Conservation (phyloP, 805 yeast genomes). For the Wickerhamiella brachini region DNA sequence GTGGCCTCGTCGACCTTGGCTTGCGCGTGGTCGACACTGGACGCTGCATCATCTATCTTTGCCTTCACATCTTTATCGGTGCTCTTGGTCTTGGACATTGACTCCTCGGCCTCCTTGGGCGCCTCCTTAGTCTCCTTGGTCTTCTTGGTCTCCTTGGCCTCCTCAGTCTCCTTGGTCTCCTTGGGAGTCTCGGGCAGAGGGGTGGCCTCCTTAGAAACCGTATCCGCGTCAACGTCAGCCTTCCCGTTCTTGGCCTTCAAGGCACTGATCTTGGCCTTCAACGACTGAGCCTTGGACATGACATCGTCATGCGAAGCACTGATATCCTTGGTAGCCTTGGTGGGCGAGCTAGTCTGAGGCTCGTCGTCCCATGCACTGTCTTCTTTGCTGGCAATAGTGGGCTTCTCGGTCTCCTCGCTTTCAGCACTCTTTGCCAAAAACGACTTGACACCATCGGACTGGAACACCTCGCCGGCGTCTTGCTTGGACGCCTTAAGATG, state of each 20-base stretch:
- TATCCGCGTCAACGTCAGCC: too few species aligned
- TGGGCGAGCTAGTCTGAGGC: conserved; percentile 1
- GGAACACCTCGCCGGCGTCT: conserved; percentile 35
- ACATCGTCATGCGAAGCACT: neutral
- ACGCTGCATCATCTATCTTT: neutral
- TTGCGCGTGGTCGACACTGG: neutral
- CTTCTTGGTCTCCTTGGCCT: conserved; percentile 4
- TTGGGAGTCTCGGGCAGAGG: conserved; percentile 10
- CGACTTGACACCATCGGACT: conserved; percentile 34
- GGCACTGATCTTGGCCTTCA: neutral
- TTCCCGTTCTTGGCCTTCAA: conserved; percentile 13
- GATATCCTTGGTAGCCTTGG: neutral
- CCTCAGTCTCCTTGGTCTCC: conserved; percentile 4
- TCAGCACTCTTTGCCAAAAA: conserved; percentile 35
- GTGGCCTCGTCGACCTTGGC: conserved; percentile 1
- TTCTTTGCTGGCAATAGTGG: conserved; percentile 4
- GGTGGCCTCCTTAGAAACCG: too few species aligned
- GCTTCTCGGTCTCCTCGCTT: conserved; percentile 28
- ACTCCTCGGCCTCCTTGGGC: conserved; percentile 7
- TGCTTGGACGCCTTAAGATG: conserved; percentile 28
- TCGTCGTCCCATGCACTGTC: conserved; percentile 29
- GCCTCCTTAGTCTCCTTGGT: conserved; percentile 7
- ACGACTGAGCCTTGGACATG: neutral
- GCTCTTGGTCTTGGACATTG: conserved; percentile 3
- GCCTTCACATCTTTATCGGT: conserved; percentile 1